Base-by-base conservation (phyloP, 2,329 filamentous ascomycete genomes). In the Diaporthe vaccinii region DNA sequence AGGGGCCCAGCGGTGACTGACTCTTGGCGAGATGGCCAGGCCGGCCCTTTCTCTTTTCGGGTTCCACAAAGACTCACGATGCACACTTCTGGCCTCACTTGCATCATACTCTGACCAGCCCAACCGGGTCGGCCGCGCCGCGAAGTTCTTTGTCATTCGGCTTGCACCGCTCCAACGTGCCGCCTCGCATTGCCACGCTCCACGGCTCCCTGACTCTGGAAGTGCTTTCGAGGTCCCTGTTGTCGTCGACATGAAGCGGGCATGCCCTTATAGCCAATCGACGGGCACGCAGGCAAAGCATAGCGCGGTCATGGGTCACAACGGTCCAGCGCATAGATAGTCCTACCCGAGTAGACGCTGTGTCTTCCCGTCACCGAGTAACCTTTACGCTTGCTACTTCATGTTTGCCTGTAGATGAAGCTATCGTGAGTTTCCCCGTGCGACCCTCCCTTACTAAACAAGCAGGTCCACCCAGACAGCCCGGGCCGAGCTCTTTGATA, bases 21-120 rank as follows among this genome's bases (percentile, higher is more conserved):
- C 74, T 68, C 58, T 55, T 68, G 72, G 72, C 39, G 58, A 28
- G 36, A 15, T 57, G 74, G 65, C 74, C 51, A 74, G 74, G 62
- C 72, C 58, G 65, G 65, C 65, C 72, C 67, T 74, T 71, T 65
- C 14, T 28, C 65, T 41, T 41, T 69, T 55, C 49, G 49, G 67
- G 69, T 67, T 31, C 36, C 57, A 59, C 55, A 68, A 46, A 55
- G 49, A 46, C 67, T 61, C 75, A 74, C 67, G 75, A 76, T 76
- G 72, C 67, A 68, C 71, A 53, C 69, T 58, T 72, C 49, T 55
- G 72, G 67, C 72, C 55, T 74, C 72, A 76, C 57, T 76, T 68
- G 72, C 75, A 76, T 72, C 72, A 74, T 74, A 61, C 69, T 39
- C 34, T 49, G 53, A 62, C 44, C 69, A 70, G 71, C 51, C 53